Percentiles rank a stretch among this genome's conserved stretches.
Conservation (phyloP, 495 filamentous ascomycete genomes). For the Penicillium alfredii region DNA sequence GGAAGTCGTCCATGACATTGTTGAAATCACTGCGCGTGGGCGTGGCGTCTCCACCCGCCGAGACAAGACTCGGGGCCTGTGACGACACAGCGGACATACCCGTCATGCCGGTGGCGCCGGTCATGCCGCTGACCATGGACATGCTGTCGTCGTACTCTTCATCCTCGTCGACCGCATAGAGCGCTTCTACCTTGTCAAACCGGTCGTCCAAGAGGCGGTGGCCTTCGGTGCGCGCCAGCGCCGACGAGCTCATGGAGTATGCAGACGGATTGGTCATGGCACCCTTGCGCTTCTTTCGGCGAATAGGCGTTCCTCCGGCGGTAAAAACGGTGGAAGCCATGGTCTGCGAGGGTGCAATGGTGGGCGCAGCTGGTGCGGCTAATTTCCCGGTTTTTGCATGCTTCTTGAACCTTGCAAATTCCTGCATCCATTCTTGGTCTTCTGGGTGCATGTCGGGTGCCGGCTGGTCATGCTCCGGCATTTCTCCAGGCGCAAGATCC, state of each 20-base stretch:
- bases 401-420: constrained; percentile 87
- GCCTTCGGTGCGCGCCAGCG: constrained; percentile 83
- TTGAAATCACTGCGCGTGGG: constrained; percentile 70
- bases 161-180: constrained; percentile 73
- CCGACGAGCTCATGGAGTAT: constrained; percentile 96
- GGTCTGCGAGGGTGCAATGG: constrained; percentile 47
- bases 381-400: constrained; percentile 49
- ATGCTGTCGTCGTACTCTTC: constrained; percentile 51
- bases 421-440: constrained; percentile 75
- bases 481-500: constrained; percentile 30
- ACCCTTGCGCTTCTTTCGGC: constrained; percentile 84
- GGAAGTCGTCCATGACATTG: constrained; percentile 87
- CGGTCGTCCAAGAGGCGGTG: constrained; percentile 77
- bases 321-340: constrained; percentile 76
- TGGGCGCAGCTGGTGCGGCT: constrained; percentile 34
- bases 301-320: constrained; percentile 59
- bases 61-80: constrained; percentile 40
- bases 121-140: constrained; percentile 51
- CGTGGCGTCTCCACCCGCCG: constrained; percentile 37
- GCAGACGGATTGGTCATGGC: constrained; percentile 81
- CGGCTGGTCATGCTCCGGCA: constrained; percentile 40
- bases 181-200: constrained; percentile 84
- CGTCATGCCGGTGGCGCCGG: constrained; percentile 38
- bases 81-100: constrained; percentile 44
- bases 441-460: constrained; percentile 39